phyloP scores from a whole-genome alignment of 257 asterid species.

The Voacanga thouarsii region DNA sequence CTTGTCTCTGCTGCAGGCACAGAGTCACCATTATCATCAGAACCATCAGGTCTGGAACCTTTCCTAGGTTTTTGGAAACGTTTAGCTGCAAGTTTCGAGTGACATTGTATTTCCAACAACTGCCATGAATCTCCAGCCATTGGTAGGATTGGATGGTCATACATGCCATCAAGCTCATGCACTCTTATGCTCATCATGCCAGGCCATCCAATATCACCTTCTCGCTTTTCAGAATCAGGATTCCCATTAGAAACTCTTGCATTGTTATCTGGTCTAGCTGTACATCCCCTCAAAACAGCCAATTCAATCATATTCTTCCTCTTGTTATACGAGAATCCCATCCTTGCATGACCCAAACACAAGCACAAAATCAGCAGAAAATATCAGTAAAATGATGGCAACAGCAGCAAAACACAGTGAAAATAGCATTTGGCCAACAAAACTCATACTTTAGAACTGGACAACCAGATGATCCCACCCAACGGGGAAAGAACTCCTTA shows the following conservation, averaged over 20 bases:
- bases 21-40: constrained; percentile 91
- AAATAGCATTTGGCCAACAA: constrained; percentile 28
- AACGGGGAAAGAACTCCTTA: constrained; percentile 97
- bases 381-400: constrained; percentile 33
- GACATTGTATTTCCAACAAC: constrained; percentile 93
- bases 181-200: constrained; percentile 99
- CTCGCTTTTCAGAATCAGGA: constrained; percentile 75
- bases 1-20: constrained; percentile 61
- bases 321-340: constrained; percentile 96
- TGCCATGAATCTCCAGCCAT: constrained; percentile 99
- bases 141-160: constrained; percentile 95
- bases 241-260: constrained; percentile 49
- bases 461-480: constrained; percentile 99
- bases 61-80: constrained; percentile 94
- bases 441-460: constrained; percentile 82
- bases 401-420: constrained; percentile 24
- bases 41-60: constrained; percentile 88
- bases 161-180: constrained; percentile 98
- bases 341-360: constrained; percentile 45
- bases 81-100: constrained; percentile 94
- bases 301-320: constrained; percentile 91
- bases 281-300: constrained; percentile 89
- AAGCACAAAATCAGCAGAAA: constrained; percentile 22
- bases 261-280: constrained; percentile 71
- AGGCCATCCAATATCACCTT: constrained; percentile 93